Percentiles rank a stretch among this genome's conserved stretches.
Evolutionary conservation across 2,329 filamentous ascomycete genomes (phyloP).

Genomic region (Penicillium frequentans): DNA sequence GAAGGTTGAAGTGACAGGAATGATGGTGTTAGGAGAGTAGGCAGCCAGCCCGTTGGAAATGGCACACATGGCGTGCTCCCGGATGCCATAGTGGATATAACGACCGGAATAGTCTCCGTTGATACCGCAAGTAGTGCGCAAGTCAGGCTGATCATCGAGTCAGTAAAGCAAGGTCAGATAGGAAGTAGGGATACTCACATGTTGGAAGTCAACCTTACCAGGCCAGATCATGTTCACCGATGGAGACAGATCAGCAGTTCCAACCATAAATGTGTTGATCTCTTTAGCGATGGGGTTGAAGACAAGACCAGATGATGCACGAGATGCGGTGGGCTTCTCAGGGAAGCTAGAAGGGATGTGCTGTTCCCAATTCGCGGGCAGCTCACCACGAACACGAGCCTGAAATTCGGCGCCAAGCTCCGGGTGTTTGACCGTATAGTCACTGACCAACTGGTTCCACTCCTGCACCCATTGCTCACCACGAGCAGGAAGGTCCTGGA

Average conservation of each 20-base stretch:
- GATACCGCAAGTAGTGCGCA: slow-evolving; percentile 28
- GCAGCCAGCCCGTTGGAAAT: slow-evolving; percentile 77
- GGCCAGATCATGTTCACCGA: slow-evolving; percentile 59
- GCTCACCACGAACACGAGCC: slow-evolving; percentile 48
- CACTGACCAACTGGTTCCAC: slow-evolving; percentile 50
- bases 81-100: slow-evolving; percentile 59
- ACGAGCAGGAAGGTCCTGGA: slow-evolving; percentile 47
- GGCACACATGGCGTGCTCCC: slow-evolving; percentile 66
- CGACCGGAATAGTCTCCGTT: slow-evolving; percentile 55
- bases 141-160: slow-evolving; percentile 24
- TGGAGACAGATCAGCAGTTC: slow-evolving; percentile 55
- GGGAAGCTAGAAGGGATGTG: slow-evolving; percentile 53
- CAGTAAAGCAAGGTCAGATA: slow-evolving; percentile 1
- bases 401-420: slow-evolving; percentile 52
- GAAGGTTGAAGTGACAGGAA: slow-evolving; percentile 60
- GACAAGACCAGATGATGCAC: slow-evolving; percentile 49
- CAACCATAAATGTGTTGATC: slow-evolving; percentile 53
- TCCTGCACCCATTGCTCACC: slow-evolving; percentile 50
- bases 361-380: slow-evolving; percentile 52
- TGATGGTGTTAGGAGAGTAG: slow-evolving; percentile 54
- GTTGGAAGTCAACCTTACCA: slow-evolving; percentile 53
- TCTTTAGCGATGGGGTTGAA: slow-evolving; percentile 55
- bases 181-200: slow-evolving; percentile 33
- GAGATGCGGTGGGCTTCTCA: slow-evolving; percentile 51
- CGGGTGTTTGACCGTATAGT: slow-evolving; percentile 48